phyloP scores from a whole-genome alignment of 2,329 filamentous ascomycete genomes.

The Chalaropsis thielavioides region DNA sequence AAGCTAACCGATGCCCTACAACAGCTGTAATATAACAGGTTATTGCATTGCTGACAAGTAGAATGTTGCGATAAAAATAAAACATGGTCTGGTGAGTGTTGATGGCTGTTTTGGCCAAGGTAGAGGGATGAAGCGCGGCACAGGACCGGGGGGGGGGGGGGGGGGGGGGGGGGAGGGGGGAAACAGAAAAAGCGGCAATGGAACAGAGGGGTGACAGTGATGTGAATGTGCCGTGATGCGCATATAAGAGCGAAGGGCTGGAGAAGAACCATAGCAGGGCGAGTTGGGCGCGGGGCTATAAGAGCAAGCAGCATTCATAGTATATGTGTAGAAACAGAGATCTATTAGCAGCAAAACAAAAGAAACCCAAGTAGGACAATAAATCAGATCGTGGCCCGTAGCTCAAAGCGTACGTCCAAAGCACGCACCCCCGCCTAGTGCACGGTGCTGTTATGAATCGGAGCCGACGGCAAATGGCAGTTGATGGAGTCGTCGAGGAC shows the following conservation, averaged over 20 bases:
- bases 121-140: background rate
- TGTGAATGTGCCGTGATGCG: background rate
- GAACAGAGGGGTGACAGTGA: background rate
- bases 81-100: background rate
- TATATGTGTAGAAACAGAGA: too few relatives aligned
- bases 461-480: background rate
- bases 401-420: background rate
- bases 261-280: too few relatives aligned
- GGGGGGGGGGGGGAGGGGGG: background rate
- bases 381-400: background rate
- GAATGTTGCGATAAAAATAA: background rate
- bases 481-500: background rate
- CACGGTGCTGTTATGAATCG: background rate
- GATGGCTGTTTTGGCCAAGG: background rate
- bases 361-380: background rate
- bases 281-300: too few relatives aligned
- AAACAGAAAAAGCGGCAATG: background rate
- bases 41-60: background rate
- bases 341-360: too few relatives aligned
- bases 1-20: background rate
- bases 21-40: background rate
- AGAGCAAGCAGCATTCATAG: too few relatives aligned
- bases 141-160: background rate
- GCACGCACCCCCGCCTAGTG: background rate
- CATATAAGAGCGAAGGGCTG: background rate